These are phyloP conservation scores for Backusella circina DNA, from an alignment of 192 early-diverging fungal species.

Conservation along the genomic window DNA sequence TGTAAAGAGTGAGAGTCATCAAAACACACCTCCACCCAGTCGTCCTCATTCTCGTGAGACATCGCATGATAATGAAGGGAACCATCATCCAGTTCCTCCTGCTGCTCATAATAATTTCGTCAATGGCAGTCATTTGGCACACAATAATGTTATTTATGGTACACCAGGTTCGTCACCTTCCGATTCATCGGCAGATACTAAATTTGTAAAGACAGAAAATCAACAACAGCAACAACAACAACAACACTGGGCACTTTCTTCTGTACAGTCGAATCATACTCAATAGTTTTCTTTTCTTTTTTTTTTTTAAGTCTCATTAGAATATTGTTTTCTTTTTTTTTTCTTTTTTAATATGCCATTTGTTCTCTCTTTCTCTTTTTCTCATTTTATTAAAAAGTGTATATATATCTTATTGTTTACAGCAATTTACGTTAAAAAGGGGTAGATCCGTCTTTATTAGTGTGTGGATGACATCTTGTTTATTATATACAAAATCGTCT, in stretches of 20 bases:
- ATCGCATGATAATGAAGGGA: conserved; percentile 8
- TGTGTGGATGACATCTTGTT: too few species aligned
- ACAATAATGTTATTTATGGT: conserved; percentile 14
- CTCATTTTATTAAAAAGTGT: background rate
- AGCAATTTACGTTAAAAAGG: too few species aligned
- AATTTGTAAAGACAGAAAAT: conserved; percentile 2
- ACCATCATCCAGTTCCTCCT: conserved; percentile 16
- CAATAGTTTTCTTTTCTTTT: background rate
- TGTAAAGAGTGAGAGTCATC: background rate
- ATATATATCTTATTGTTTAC: background rate
- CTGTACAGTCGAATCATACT: background rate
- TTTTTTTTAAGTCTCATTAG: too few species aligned
- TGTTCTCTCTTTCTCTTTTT: background rate
- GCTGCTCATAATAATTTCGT: too few species aligned
- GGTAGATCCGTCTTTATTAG: too few species aligned
- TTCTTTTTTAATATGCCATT: background rate
- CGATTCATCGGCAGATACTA: conserved; percentile 12
- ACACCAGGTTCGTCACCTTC: conserved; percentile 31
- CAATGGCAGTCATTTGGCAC: conserved; percentile 28
- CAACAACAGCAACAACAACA: conserved; percentile 16
- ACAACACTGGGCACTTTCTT: background rate
- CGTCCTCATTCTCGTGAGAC: conserved; percentile 28
- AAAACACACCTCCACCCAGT: conserved; percentile 27
- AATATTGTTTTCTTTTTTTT: background rate
- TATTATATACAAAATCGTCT: too few species aligned